Base-by-base conservation (phyloP, 2,329 filamentous ascomycete species). In the Scedosporium minutisporum region DNA sequence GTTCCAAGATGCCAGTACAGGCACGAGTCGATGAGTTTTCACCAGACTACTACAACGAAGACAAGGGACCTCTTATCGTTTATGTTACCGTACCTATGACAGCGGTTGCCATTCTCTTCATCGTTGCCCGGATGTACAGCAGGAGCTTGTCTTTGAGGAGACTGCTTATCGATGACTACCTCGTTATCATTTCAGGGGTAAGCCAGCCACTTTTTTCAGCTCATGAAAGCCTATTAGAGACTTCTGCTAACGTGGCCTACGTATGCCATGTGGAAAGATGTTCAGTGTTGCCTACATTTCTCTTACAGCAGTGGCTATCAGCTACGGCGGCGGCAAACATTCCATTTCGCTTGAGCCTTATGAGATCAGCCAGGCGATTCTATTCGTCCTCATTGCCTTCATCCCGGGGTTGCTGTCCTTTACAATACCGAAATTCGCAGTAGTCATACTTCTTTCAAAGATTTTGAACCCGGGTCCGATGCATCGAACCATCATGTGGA, bases 391-490 rank as follows among this genome's bases (percentile, higher is more conserved):
- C 12, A 66, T 71, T 44, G 72, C 70, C 21, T 78, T 78, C 63
- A 66, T 69, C 0, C 71, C 74, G 2, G 74, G 75, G 3, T 66
- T 78, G 9, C 64, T 76, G 63, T 73, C 74, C 2, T 77, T 79
- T 62, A 71, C 65, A 1, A 60, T 78, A 1, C 77, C 76, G 4
- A 79, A 79, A 67, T 68, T 78, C 9, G 76, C 75, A 41, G 75
- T 77, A 46, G 71, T 77, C 6, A 67, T 70, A 2, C 70, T 79
- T 3, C 68, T 79, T 4, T 69, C 69, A 3, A 71, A 73, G 6
- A 69, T 78, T 10, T 66, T 78, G 58, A 75, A 75, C 65, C 76
- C 77, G 0, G 67, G 69, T 27, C 65, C 63, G 18, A 38, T 59
- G 7, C 76, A 78, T 62, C 65, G 46, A 14, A 66, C 68, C 3